Evolutionary conservation across 257 asterid genomes (phyloP), one percentile per base, ranked within the genome.

Genomic region (Scutellaria barbata): DNA sequence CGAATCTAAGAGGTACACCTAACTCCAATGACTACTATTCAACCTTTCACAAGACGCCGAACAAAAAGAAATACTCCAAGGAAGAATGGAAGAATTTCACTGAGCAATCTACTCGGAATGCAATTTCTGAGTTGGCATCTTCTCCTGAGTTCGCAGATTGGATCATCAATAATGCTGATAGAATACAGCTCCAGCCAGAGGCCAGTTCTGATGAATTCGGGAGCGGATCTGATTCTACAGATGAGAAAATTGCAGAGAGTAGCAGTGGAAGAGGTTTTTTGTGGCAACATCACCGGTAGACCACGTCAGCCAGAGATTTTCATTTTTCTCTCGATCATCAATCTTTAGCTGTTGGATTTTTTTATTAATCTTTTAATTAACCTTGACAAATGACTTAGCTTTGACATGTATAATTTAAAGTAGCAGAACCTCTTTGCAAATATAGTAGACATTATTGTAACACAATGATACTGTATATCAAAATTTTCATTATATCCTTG

Each of bases 61-160:
- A 78, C 64, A 74, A 87, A 50, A 90, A 92, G 88, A 88, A 75
- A 71, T 86, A 76, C 53, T 71, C 97, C 0, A 17, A 77, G 71
- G 81, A 86, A 76, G 98, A 90, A 63, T 92, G 97, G 97, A 80
- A 79, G 74, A 82, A 83, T 56, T 86, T 92, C 79, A 90, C 98
- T 0, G 86, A 82, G 80, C 85, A 82, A 57, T 85, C 95, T 8
- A 92, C 98, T 3, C 85, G 78, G 68, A 78, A 81, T 67, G 97
- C 93, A 12, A 74, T 92, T 46, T 82, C 88, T 0, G 97, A 87
- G 56, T 68, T 77, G 80, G 85, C 90, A 14, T 79, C 98, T 1
- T 84, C 95, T 47, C 92, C 98, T 1, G 97, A 90, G 54, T 88
- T 92, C 80, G 74, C 90, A 4, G 85, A 88, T 22, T 92, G 98